Evolutionary conservation across 495 filamentous ascomycete genomes (phyloP).

Genomic region (Wilcoxina mikolae): DNA sequence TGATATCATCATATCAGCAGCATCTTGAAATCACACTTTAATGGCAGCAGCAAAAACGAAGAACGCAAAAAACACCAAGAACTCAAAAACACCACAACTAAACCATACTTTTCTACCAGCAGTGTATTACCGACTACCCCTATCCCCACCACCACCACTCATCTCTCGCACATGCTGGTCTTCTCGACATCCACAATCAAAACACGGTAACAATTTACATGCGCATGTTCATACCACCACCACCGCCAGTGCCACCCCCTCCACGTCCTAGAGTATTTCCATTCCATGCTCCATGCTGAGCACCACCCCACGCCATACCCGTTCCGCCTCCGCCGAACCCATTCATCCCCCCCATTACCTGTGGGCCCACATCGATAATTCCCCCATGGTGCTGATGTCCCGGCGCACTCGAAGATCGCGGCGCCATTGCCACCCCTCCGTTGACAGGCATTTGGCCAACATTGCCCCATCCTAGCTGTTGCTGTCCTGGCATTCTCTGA

Average conservation of each 20-base stretch:
- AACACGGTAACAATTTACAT: background rate
- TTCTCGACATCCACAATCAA: background rate
- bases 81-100: too few relatives aligned
- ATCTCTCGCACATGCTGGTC: background rate
- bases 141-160: background rate
- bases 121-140: too few relatives aligned
- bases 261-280: background rate
- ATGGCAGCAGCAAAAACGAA: background rate
- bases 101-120: too few relatives aligned
- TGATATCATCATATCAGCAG: background rate
- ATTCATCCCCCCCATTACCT: background rate
- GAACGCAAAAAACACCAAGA: background rate
- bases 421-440: background rate
- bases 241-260: background rate
- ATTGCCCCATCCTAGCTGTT: background rate
- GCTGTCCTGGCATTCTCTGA: background rate
- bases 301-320: background rate
- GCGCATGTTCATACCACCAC: conserved; percentile 3
- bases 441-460: background rate
- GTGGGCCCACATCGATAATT: background rate
- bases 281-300: background rate
- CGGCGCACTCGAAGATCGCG: background rate
- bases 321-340: background rate
- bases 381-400: background rate
- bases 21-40: background rate